phyloP scores from a whole-genome alignment of 768 basidiomycete genomes.

The Trametopsis cervina region DNA sequence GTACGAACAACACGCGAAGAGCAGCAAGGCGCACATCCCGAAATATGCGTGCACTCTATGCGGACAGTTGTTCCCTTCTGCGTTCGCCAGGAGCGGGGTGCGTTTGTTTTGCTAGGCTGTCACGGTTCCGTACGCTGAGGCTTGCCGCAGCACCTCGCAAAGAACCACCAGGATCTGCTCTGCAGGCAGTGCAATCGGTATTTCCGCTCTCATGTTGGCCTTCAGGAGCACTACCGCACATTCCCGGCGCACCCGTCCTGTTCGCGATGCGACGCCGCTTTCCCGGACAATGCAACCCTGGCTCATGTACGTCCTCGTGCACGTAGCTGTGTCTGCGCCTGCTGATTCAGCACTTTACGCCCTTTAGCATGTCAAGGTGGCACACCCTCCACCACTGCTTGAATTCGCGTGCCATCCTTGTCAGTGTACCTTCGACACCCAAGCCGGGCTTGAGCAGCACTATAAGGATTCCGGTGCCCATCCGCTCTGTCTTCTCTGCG shows the following conservation, averaged over 20 bases:
- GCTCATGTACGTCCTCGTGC: conserved; percentile 1
- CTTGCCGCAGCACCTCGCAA: conserved; percentile 6
- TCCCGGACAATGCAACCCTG: conserved; percentile 2
- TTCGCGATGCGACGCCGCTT: conserved; percentile 6
- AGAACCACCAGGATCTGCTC: conserved; percentile 9
- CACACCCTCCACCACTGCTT: conserved; percentile 1
- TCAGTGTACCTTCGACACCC: not conserved
- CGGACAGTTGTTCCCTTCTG: conserved; percentile 5
- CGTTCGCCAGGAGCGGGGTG: conserved; percentile 11
- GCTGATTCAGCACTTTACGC: not conserved
- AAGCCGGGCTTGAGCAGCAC: conserved; percentile 1
- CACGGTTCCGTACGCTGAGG: not conserved
- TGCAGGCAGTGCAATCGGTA: conserved; percentile 13
- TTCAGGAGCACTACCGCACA: conserved; percentile 11
- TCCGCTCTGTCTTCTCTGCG: conserved; percentile 7
- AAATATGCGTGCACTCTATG: conserved; percentile 10
- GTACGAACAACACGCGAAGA: conserved; percentile 7
- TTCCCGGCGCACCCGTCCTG: conserved; percentile 9
- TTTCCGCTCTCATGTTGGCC: conserved; percentile 5
- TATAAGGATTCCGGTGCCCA: conserved; percentile 3
- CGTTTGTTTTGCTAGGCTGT: not conserved
- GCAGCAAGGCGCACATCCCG: not conserved
- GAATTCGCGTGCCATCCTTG: conserved; percentile 2
- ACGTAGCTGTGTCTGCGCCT: not conserved
- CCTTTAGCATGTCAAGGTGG: not conserved